phyloP scores from a whole-genome alignment of 805 yeast species.

The Candida saitoana region DNA sequence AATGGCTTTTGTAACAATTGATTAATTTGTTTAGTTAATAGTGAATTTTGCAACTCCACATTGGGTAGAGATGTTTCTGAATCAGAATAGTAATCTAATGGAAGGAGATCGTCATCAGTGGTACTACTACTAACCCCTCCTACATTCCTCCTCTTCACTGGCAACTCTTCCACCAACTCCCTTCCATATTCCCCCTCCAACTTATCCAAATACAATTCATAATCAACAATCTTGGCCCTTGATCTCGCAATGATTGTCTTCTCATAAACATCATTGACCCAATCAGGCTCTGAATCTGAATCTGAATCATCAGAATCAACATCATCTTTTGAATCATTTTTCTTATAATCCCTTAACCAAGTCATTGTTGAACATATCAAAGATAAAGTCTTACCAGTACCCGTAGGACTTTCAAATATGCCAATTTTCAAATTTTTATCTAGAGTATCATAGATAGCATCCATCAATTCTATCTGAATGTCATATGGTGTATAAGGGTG shows the following conservation, averaged over 20 bases:
- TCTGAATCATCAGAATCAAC: not conserved
- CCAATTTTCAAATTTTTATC: slow-evolving; percentile 59
- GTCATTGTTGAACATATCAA: slow-evolving; percentile 80
- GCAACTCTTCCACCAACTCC: slow-evolving; percentile 12
- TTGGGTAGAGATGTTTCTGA: slow-evolving; percentile 11
- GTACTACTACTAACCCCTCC: slow-evolving; percentile 6
- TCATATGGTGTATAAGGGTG: slow-evolving; percentile 84
- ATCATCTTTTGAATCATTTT: slow-evolving; percentile 8
- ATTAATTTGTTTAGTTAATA: slow-evolving; percentile 46
- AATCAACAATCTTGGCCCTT: slow-evolving; percentile 27
- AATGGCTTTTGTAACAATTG: slow-evolving; percentile 33
- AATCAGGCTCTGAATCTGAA: slow-evolving; percentile 52
- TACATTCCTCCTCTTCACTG: slow-evolving; percentile 9
- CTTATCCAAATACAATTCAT: slow-evolving; percentile 37
- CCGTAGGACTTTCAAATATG: slow-evolving; percentile 89
- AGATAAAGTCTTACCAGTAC: slow-evolving; percentile 89
- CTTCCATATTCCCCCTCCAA: slow-evolving; percentile 22
- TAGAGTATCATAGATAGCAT: slow-evolving; percentile 62
- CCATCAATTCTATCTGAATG: slow-evolving; percentile 77
- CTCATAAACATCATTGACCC: slow-evolving; percentile 48
- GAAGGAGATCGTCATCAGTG: slow-evolving; percentile 14
- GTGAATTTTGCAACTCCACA: slow-evolving; percentile 20
- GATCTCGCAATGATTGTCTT: slow-evolving; percentile 29
- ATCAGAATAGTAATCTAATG: slow-evolving; percentile 36
- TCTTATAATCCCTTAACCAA: slow-evolving; percentile 64